Conservation (phyloP, 2,329 filamentous ascomycete species). For the Clarireedia homoeocarpa region DNA sequence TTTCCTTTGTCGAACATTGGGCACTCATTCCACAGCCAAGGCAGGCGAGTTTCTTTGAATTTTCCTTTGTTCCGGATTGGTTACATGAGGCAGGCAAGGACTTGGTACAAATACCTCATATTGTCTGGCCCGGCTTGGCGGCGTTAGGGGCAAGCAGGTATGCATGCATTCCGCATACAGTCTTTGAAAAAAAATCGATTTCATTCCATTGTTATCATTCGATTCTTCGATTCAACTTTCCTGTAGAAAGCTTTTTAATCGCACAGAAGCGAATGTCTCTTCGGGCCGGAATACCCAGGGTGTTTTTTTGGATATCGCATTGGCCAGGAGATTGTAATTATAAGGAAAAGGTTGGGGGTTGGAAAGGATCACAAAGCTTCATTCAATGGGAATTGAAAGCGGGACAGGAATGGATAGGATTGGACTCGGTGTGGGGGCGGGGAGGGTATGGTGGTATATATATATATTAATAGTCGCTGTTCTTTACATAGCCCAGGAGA, state of each 20-base stretch:
- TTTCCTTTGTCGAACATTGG: neutral
- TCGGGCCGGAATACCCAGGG: slow-evolving; percentile 5
- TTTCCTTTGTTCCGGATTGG: neutral
- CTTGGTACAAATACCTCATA: neutral
- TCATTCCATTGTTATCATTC: neutral
- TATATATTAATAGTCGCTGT: neutral
- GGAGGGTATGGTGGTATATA: neutral
- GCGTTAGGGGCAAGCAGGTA: slow-evolving; percentile 1
- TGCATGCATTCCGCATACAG: slow-evolving; percentile 3
- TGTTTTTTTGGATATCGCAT: slow-evolving; percentile 1
- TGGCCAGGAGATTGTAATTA: neutral
- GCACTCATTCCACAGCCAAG: neutral
- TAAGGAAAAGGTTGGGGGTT: neutral
- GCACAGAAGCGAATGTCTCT: slow-evolving; percentile 4
- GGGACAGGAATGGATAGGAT: neutral
- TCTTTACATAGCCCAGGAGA: neutral
- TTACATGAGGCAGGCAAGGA: slow-evolving; percentile 3
- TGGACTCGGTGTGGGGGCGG: neutral
- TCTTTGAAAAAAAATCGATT: neutral
- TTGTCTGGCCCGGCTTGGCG: neutral
- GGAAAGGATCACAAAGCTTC: neutral
- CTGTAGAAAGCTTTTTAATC: neutral
- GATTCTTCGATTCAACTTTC: neutral
- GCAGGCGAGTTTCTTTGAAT: neutral
- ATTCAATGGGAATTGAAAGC: neutral